These are phyloP conservation scores for Fusarium praegraminearum DNA, from an alignment of 2,329 filamentous ascomycete genomes.

Conservation along the genomic window DNA sequence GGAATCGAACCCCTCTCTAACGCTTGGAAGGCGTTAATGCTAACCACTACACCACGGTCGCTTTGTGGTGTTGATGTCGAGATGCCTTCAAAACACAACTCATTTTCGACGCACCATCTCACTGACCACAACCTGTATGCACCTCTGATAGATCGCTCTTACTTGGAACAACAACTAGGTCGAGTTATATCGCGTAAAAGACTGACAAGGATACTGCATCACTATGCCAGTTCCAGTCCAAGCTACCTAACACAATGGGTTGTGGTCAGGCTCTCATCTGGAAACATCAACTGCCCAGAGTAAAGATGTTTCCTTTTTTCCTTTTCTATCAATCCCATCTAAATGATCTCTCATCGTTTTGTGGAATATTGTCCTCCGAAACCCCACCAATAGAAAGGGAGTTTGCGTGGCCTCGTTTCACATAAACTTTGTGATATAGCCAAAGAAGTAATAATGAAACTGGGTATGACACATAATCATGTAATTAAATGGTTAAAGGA, in stretches of 20 bases:
- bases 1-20: conserved; percentile 20
- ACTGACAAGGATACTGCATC: not conserved
- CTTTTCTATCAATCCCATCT: not conserved
- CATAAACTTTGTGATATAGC: not conserved
- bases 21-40: conserved; percentile 19
- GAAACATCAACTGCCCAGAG: not conserved
- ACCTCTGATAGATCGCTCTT: not conserved
- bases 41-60: conserved; percentile 14
- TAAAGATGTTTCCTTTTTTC: not conserved
- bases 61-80: not conserved
- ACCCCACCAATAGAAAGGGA: not conserved
- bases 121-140: rapidly evolving
- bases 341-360: not conserved
- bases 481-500: not conserved
- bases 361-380: not conserved
- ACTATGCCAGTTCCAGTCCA: not conserved
- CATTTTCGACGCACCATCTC: not conserved
- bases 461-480: not conserved
- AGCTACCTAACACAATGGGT: no score
- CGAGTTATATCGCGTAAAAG: not conserved
- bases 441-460: not conserved
- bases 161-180: no score
- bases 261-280: not conserved
- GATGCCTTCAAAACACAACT: not conserved
- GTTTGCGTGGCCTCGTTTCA: not conserved